A percentile compares a stretch with the other conserved stretches of the same genome.
Evolutionary conservation across 805 yeast species (phyloP).

Genomic region (Lipomyces orientalis): DNA sequence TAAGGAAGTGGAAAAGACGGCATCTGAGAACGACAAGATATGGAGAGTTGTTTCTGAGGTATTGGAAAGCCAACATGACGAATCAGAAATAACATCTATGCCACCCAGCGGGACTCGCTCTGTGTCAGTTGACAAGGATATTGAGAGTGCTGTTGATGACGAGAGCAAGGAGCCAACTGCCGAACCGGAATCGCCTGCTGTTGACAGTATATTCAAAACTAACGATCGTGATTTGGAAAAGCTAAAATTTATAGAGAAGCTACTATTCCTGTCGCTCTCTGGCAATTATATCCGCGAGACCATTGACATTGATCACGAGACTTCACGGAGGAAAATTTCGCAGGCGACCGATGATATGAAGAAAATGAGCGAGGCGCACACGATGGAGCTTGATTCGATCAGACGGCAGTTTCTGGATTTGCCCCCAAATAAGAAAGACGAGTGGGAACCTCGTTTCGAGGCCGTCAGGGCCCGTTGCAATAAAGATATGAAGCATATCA

Average conservation of each 20-base stretch:
- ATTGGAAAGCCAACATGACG: conserved; percentile 15
- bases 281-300: conserved; percentile 47
- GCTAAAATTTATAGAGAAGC: conserved; percentile 41
- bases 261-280: conserved; percentile 43
- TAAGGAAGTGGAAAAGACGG: conserved; percentile 44
- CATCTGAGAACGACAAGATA: conserved; percentile 44
- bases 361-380: conserved; percentile 38
- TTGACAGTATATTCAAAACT: conserved; percentile 24
- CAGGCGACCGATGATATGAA: conserved; percentile 42
- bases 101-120: background rate
- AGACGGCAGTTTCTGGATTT: conserved; percentile 39
- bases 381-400: conserved; percentile 36
- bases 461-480: conserved; percentile 40
- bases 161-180: background rate
- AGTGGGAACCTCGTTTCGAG: conserved; percentile 41
- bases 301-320: conserved; percentile 44
- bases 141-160: conserved; percentile 1
- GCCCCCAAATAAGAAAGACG: conserved; percentile 34
- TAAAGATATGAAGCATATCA: conserved; percentile 40
- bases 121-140: background rate
- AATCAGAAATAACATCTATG: background rate
- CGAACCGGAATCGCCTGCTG: conserved; percentile 16
- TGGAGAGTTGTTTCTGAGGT: conserved; percentile 44
- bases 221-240: conserved; percentile 40
- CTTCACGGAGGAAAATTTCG: conserved; percentile 39